Base-by-base conservation (phyloP, 805 yeast genomes). In the Ascoidea rubescens region DNA sequence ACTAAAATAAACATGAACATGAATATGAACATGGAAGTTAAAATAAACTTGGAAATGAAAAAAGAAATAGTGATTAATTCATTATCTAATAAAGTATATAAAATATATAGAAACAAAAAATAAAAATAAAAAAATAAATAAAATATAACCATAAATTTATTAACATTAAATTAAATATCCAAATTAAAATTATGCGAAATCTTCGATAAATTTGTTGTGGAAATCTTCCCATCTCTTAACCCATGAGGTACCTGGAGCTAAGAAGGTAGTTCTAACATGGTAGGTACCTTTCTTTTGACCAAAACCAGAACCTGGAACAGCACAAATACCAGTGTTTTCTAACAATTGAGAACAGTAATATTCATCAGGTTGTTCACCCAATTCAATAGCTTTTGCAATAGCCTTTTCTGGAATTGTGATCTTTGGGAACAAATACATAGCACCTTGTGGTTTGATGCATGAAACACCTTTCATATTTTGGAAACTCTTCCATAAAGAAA, bases 241-340 rank as follows among this genome's bases (percentile, higher is more conserved):
- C 88, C 96, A 88, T 60, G 87, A 91, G 31, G 78, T 75, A 47
- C 97, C 98, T 14, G 98, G 97, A 12, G 99, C 95, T 62, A 93
- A 74, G 72, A 93, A 93, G 0, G 99, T 93, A 1, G 99, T 93
- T 74, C 99, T 82, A 60, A 93, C 76, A 64, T 93, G 99, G 70
- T 75, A 84, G 4, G 97, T 89, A 21, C 88, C 95, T 49, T 81
- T 82, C 49, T 74, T 84, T 69, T 93, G 99, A 37, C 98, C 97
- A 61, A 93, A 93, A 0, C 99, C 99, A 42, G 88, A 80, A 46
- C 99, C 99, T 33, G 99, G 98, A 56, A 93, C 95, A 47, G 95
- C 87, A 69, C 99, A 93, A 55, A 93, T 88, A 59, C 99, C 99
- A 5, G 99, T 89, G 48, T 70, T 67, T 57, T 91, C 91, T 58